Evolutionary conservation across 345 rosid genomes (phyloP), one percentile per base, ranked within the genome.

Genomic region (Populus tremula): DNA sequence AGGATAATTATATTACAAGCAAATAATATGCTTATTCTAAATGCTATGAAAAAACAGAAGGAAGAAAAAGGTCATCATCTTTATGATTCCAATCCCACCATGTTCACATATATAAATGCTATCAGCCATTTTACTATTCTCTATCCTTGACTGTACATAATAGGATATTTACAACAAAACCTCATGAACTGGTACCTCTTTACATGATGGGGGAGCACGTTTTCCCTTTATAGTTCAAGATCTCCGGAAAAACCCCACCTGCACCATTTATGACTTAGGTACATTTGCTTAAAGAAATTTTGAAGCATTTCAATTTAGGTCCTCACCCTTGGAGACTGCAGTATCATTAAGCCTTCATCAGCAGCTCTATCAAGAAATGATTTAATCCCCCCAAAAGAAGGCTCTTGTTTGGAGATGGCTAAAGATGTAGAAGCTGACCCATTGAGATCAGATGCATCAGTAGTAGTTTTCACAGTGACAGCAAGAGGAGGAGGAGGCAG

Each of bases 181-280:
- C 61, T 69, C 54, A 39, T 69, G 18, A 82, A 72, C 45, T 70
- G 9, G 4, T 90, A 93, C 99, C 99, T 92, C 93, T 86, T 88
- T 87, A 86, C 99, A 93, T n/a, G 90, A 77, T n/a, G 97, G 89
- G n/a, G 96, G 93, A 68, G 86, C 82, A 41, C 90, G 90, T 86
- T 89, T 90, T 56, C 94, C 96, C 82, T 95, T 95, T 69, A 88
- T 88, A 76, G 91, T 92, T 78, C 90, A 90, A 66, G 91, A 91
- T 89, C 96, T 89, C 75, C 91, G 85, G 83, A 95, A 95, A 74
- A 78, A 82, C 12, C 98, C 98, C 77, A 93, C 97, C 99, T 95
- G 88, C 85, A 78, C 50, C 73, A 56, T 76, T 75, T 35, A 61
- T 47, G 35, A 72, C 54, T 39, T 84, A 66, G 86, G 84, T n/a